Percentiles rank a stretch among this genome's conserved stretches.
Evolutionary conservation across 1,284 basidiomycete genomes (phyloP).

Genomic region (Waitea zeae): DNA sequence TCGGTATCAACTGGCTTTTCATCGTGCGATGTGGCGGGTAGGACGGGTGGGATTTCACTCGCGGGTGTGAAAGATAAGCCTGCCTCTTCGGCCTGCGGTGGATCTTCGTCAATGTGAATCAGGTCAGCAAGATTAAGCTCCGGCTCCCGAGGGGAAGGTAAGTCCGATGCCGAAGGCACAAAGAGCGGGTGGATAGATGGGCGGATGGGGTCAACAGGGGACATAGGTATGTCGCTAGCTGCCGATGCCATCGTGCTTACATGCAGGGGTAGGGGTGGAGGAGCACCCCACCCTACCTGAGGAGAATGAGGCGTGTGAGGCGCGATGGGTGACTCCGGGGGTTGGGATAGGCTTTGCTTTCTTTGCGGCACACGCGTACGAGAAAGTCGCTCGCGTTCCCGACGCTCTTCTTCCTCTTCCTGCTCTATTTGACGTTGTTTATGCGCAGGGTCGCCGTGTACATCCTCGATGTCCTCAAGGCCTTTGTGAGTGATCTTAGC

Average conservation of each 20-base stretch:
- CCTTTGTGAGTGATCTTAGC: constrained; percentile 86
- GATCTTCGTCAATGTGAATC: constrained; percentile 66
- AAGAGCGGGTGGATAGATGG: constrained; percentile 17
- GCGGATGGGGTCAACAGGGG: too few species aligned
- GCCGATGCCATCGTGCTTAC: constrained; percentile 12
- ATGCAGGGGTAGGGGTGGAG: constrained; percentile 34
- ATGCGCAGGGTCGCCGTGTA: constrained; percentile 31
- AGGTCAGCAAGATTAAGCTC: constrained; percentile 60
- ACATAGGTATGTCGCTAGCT: constrained; percentile 15
- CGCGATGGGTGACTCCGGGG: constrained; percentile 46
- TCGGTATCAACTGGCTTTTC: too few species aligned
- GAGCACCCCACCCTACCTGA: constrained; percentile 35
- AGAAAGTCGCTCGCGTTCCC: constrained; percentile 43
- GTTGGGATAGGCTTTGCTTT: constrained; percentile 5
- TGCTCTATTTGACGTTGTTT: too few species aligned
- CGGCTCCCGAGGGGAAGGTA: constrained; percentile 23
- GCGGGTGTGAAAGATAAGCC: constrained; percentile 16
- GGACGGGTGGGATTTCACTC: constrained; percentile 20
- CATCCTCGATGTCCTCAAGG: constrained; percentile 69
- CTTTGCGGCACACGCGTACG: constrained; percentile 28
- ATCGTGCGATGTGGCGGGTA: too few species aligned
- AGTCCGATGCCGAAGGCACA: constrained; percentile 24
- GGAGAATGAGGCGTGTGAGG: constrained; percentile 25
- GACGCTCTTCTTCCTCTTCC: too few species aligned
- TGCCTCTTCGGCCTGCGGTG: constrained; percentile 2